Evolutionary conservation across 495 filamentous ascomycete species (phyloP), one percentile per base, ranked within the genome.

Genomic region (Neurospora hispaniola): DNA sequence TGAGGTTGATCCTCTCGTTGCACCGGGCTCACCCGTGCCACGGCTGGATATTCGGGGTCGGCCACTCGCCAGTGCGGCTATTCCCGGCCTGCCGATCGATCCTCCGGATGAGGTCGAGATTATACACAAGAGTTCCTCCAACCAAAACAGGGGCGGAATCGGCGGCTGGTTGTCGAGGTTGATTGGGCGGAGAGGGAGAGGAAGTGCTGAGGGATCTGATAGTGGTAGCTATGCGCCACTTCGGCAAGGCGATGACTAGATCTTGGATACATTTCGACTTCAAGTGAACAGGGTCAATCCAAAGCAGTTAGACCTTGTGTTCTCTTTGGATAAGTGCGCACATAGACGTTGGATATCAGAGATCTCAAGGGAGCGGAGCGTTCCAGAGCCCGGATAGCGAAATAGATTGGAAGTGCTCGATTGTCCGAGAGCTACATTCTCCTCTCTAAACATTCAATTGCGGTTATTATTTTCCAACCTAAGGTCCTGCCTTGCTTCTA

Each of bases 1-100:
- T 16, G 94, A 97, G 79, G 88, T 89, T 10, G 92, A 90, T 18
- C 93, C 92, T 27, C 84, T 96, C 14, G 88, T 95, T 78, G 86
- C 88, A 46, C 84, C 86, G 31, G 84, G 84, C 39, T 97, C 94
- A 11, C 94, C 94, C 35, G 89, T 94, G 2, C 90, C 92, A 16
- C 92, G 89, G 0, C 87, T 96, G 70, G 91, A 94, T 78, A 88
- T 94, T 71, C 88, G 90, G 70, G 80, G 79, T 72, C 76, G 79
- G 18, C 76, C 75, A 35, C 79, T 78, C 8, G 73, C 81, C 6
- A 78, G 79, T 8, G 76, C 74, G 18, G 80, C 80, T 1, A 80
- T 83, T 16, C 83, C 84, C 2, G 77, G 81, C 3, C 75, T 85
- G 66, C 72, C 78, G 27, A 78, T 85, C 20, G 82, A 85, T 7